Percentiles rank a stretch among this genome's conserved stretches.
Conservation (phyloP, 2,329 filamentous ascomycete genomes). For the Penicillium sp. region DNA sequence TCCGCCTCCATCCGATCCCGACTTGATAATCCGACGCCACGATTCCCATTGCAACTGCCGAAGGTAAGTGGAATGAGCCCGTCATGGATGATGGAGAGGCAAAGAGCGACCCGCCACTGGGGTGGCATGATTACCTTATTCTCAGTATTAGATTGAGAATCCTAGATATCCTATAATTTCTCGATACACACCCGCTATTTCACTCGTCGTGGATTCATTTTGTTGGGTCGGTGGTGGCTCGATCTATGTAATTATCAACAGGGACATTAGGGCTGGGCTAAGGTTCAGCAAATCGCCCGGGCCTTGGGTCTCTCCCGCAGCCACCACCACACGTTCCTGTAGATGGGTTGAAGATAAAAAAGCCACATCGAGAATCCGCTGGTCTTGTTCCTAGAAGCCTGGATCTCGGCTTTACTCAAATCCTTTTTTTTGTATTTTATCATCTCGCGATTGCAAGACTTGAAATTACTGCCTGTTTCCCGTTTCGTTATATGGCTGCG, state of each 20-base stretch:
- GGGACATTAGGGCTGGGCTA: background rate
- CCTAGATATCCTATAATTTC: background rate
- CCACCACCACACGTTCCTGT: conserved; percentile 1
- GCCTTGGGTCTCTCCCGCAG: conserved; percentile 2
- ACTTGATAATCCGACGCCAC: background rate
- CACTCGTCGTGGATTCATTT: background rate
- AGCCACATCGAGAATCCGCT: background rate
- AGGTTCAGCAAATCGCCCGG: background rate
- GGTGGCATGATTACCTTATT: background rate
- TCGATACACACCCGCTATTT: background rate
- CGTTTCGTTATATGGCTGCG: background rate
- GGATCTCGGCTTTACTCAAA: background rate
- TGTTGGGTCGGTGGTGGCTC: background rate
- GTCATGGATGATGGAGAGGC: background rate
- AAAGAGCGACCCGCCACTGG: background rate
- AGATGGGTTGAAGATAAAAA: background rate
- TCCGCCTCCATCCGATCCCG: background rate
- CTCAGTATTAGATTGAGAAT: background rate
- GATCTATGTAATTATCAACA: no score
- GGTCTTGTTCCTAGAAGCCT: background rate
- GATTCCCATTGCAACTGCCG: background rate
- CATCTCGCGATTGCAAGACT: background rate
- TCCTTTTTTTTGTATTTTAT: background rate
- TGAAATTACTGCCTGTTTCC: background rate
- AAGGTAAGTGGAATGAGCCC: background rate